These are phyloP conservation scores for Torrubiella hemipterigena DNA, from an alignment of 2,329 filamentous ascomycete genomes.

Conservation along the genomic window DNA sequence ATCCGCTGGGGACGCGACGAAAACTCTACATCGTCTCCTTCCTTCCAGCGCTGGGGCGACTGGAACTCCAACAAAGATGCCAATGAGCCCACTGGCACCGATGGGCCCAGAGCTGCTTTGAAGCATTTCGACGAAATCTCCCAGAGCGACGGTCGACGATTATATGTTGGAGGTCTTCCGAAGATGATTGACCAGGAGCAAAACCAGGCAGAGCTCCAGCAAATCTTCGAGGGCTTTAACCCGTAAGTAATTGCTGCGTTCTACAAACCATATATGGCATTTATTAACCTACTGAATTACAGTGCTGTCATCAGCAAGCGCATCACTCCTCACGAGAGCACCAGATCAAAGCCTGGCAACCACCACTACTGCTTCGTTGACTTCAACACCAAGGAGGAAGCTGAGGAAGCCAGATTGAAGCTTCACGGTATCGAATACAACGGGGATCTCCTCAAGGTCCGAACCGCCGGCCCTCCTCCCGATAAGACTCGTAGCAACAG, in stretches of 20 bases:
- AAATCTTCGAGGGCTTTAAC: slow-evolving; percentile 33
- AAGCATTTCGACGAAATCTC: slow-evolving; percentile 18
- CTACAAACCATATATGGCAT: background rate
- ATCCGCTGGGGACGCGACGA: slow-evolving; percentile 8
- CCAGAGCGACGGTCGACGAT: slow-evolving; percentile 21
- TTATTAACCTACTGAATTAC: slow-evolving; percentile 5
- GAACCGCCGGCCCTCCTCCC: slow-evolving; percentile 4
- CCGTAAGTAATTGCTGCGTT: slow-evolving; percentile 18
- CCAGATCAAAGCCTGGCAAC: slow-evolving; percentile 35
- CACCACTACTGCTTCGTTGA: slow-evolving; percentile 59
- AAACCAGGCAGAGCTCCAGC: slow-evolving; percentile 31
- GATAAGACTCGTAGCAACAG: background rate
- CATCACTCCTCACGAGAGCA: slow-evolving; percentile 47
- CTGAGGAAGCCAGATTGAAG: slow-evolving; percentile 33
- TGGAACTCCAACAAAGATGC: slow-evolving; percentile 18
- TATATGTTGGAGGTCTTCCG: slow-evolving; percentile 39
- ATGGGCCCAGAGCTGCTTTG: slow-evolving; percentile 15
- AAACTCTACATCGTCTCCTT: slow-evolving; percentile 7
- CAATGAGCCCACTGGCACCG: slow-evolving; percentile 7
- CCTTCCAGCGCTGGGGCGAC: slow-evolving; percentile 31
- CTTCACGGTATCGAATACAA: slow-evolving; percentile 21
- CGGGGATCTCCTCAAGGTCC: slow-evolving; percentile 8
- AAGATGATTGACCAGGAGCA: slow-evolving; percentile 35
- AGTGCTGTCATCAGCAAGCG: slow-evolving; percentile 29
- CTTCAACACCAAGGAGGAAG: slow-evolving; percentile 41